Conservation (phyloP, 441 rosid species). For the Sinapis alba region DNA sequence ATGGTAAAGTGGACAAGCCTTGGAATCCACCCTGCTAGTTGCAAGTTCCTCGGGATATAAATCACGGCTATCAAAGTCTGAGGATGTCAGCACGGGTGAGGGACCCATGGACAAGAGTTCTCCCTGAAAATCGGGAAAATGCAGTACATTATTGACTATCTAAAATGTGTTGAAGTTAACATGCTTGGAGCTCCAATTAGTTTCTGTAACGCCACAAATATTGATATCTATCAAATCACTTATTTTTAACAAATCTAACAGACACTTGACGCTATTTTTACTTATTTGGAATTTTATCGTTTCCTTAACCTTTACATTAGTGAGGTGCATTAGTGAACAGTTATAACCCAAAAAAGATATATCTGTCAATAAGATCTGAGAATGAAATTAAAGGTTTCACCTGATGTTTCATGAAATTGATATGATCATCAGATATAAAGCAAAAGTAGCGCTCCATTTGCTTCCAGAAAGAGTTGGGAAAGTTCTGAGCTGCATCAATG, state of each 20-base stretch:
- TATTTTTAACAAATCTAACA: not conserved
- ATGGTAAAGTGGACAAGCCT: too few species aligned
- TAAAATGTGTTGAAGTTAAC: too few species aligned
- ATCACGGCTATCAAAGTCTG: too few species aligned
- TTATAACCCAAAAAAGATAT: constrained; percentile 2
- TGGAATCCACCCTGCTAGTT: too few species aligned
- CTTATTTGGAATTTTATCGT: too few species aligned
- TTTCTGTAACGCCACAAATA: not conserved
- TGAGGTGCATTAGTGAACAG: not conserved
- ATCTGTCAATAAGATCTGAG: not conserved
- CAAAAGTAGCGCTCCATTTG: constrained; percentile 79
- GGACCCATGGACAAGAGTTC: constrained; percentile 27
- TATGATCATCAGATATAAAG: constrained; percentile 67
- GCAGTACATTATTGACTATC: too few species aligned
- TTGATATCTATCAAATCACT: not conserved
- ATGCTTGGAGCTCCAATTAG: not conserved
- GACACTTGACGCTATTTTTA: too few species aligned
- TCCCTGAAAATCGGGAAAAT: constrained; percentile 26
- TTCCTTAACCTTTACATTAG: too few species aligned
- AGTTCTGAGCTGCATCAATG: constrained; percentile 57
- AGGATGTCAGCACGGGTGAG: constrained; percentile 12
- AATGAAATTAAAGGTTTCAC: constrained; percentile 40
- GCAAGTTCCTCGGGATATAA: too few species aligned
- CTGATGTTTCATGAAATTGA: constrained; percentile 74
- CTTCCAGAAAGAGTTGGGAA: constrained; percentile 73